Evolutionary conservation across 768 basidiomycete genomes (phyloP).

Genomic region (Trametes villosa): DNA sequence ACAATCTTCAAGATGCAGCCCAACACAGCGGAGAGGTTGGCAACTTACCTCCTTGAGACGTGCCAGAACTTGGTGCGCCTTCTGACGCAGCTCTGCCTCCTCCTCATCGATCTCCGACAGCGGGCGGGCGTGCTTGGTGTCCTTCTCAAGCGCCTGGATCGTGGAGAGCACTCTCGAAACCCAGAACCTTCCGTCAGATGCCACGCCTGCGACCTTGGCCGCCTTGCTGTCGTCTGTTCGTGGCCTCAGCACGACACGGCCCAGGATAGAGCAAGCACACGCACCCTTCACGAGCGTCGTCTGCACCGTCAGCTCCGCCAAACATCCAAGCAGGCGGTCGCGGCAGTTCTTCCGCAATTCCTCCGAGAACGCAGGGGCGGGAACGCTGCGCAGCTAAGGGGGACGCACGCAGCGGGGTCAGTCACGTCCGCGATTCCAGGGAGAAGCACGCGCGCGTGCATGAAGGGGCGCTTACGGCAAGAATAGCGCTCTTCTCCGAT

Average conservation of each 20-base stretch:
- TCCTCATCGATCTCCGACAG: constrained; percentile 61
- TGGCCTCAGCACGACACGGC: not conserved
- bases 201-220: constrained; percentile 59
- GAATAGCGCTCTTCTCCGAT: constrained; percentile 63
- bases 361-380: constrained; percentile 75
- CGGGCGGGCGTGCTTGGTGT: constrained; percentile 66
- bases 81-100: constrained; percentile 48
- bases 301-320: constrained; percentile 75
- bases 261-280: constrained; percentile 17
- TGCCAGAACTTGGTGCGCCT: constrained; percentile 46
- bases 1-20: not conserved
- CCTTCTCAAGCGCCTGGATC: constrained; percentile 60
- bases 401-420: constrained; percentile 11
- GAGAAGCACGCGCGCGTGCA: not conserved
- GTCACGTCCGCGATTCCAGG: not conserved
- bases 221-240: constrained; percentile 51
- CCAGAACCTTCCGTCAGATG: constrained; percentile 82
- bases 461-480: constrained; percentile 53
- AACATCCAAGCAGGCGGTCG: constrained; percentile 67
- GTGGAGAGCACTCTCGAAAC: constrained; percentile 63
- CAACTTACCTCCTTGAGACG: constrained; percentile 50
- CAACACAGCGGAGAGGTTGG: not conserved
- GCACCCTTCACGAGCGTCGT: constrained; percentile 55
- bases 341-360: constrained; percentile 68
- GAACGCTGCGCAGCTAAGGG: constrained; percentile 60